These are phyloP conservation scores for Circinella minor DNA, from an alignment of 371 early-diverging fungal genomes.

Conservation along the genomic window DNA sequence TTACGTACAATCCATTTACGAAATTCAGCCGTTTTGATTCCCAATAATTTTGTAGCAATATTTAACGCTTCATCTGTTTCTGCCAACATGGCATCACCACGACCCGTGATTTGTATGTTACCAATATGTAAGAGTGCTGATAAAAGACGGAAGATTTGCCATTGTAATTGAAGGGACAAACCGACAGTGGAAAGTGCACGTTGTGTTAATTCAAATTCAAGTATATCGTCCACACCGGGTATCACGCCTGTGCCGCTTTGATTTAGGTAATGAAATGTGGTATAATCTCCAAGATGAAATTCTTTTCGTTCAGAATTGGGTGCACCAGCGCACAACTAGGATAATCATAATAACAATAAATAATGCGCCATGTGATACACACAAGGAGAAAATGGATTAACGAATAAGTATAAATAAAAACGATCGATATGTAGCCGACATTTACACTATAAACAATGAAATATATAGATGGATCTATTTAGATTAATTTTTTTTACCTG, in stretches of 20 bases:
- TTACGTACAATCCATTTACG: slow-evolving; percentile 86
- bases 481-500: slow-evolving; percentile 46
- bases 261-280: slow-evolving; percentile 79
- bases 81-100: slow-evolving; percentile 64
- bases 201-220: slow-evolving; percentile 83
- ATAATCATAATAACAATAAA: not conserved
- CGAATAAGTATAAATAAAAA: too few species aligned
- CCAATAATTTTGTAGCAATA: slow-evolving; percentile 67
- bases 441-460: too few species aligned
- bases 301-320: slow-evolving; percentile 78
- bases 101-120: slow-evolving; percentile 78
- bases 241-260: slow-evolving; percentile 80
- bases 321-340: slow-evolving; percentile 82
- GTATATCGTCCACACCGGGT: slow-evolving; percentile 82
- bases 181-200: slow-evolving; percentile 85
- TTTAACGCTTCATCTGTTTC: slow-evolving; percentile 69
- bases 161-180: slow-evolving; percentile 75
- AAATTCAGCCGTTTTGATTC: slow-evolving; percentile 71
- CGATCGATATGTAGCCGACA: too few species aligned
- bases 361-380: not conserved
- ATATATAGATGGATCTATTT: too few species aligned
- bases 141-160: slow-evolving; percentile 83
- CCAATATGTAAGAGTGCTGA: slow-evolving; percentile 90
- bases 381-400: not conserved
- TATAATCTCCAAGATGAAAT: slow-evolving; percentile 69